Conservation (phyloP, 345 rosid species). For the Pistacia integerrima region DNA sequence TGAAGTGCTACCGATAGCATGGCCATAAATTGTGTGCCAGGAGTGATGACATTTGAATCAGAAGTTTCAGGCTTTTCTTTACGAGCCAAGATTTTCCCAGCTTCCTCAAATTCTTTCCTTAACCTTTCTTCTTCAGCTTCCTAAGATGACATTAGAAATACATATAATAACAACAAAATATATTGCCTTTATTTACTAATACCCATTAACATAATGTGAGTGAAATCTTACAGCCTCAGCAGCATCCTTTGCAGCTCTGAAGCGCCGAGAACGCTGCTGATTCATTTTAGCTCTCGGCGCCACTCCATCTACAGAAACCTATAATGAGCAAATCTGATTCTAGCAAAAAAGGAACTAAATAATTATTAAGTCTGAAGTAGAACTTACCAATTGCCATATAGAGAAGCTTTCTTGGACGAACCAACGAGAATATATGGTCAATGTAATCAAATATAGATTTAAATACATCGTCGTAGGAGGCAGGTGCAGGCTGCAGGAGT, state of each 20-base stretch:
- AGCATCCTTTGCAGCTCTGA: constrained; percentile 96
- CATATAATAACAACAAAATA: constrained; percentile 13
- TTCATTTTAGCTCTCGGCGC: constrained; percentile 99
- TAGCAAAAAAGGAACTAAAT: not conserved
- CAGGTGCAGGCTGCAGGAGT: constrained; percentile 77
- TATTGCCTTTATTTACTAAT: not conserved
- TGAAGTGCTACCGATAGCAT: constrained; percentile 88
- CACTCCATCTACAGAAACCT: constrained; percentile 76
- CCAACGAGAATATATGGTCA: constrained; percentile 84
- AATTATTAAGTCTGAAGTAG: constrained; percentile 12
- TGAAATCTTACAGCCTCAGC: constrained; percentile 74
- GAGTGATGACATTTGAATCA: constrained; percentile 97
- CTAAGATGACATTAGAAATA: constrained; percentile 35
- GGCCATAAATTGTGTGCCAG: constrained; percentile 95
- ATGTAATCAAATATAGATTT: constrained; percentile 83
- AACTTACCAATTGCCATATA: constrained; percentile 89
- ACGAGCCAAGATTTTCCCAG: constrained; percentile 54
- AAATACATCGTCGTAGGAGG: constrained; percentile 91
- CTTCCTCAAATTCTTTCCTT: constrained; percentile 77
- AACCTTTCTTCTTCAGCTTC: constrained; percentile 94
- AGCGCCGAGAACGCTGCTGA: constrained; percentile 94
- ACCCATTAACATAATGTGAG: constrained; percentile 10
- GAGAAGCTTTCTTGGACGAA: constrained; percentile 97
- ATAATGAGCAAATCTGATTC: constrained; percentile 12
- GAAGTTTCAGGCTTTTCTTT: constrained; percentile 79